Base-by-base conservation (phyloP, 805 yeast genomes). In the Starmera pachycereana region DNA sequence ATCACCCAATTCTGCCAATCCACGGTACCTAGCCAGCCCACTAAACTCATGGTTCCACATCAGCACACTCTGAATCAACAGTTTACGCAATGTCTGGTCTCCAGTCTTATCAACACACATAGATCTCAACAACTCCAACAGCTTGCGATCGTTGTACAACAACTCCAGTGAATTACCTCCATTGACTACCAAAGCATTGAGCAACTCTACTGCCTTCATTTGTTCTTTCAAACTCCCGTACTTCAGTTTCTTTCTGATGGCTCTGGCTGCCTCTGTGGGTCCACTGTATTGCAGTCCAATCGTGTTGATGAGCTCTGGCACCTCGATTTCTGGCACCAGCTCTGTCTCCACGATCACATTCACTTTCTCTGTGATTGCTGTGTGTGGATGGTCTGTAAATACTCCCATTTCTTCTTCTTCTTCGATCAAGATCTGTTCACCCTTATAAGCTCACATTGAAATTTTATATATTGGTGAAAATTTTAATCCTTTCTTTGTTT, bases 221-320 rank as follows among this genome's bases (percentile, higher is more conserved):
- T 85, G 95, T 47, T 81, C 81, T 14, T 64, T 60, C 5, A 61
- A 55, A 3, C 68, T 53, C n/a, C 97, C 97, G 54, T 90, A 83
- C 62, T 94, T 92, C 54, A 92, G 63, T 52, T 79, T 78, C 67
- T 92, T 92, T 38, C 98, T 72, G 18, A 92, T 63, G 1, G 96
- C 94, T 34, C 97, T 69, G 0, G 97, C 97, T 2, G 94, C 90
- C 57, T 92, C 99, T 30, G 62, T 61, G 4, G 69, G 57, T 19
- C 65, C 61, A 6, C 75, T 66, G 18, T 66, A 60, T 16, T 54
- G 52, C 22, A 60, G 56, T 32, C 55, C 52, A 22, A 67, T 62
- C 16, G 58, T 43, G n/a, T 57, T 54, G 8, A 65, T 42, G 32
- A 66, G 40, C 16, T 57, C 53, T 6, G 60, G 58, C 12, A 64